These are phyloP conservation scores for Globisporangium echinulatum DNA, from an alignment of 352 stramenopile genomes.

Conservation along the genomic window DNA sequence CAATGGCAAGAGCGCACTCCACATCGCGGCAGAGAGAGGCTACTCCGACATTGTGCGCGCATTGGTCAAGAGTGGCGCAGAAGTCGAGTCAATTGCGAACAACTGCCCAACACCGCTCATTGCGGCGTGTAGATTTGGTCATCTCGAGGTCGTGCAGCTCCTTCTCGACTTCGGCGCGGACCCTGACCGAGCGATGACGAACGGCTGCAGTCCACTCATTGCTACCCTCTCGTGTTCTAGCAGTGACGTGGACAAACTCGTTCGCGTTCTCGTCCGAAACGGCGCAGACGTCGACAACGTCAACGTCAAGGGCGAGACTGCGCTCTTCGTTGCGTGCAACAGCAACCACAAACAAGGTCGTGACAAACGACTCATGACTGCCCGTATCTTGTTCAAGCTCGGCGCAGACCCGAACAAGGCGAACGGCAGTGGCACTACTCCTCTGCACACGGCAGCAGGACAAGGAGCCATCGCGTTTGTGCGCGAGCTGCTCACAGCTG, in stretches of 20 bases:
- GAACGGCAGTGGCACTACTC: not conserved
- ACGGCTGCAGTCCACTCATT: no score
- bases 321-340: not conserved
- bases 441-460: not conserved
- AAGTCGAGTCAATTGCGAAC: not conserved
- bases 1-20: not conserved
- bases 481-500: not conserved
- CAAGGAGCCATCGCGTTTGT: not conserved
- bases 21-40: not conserved
- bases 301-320: not conserved
- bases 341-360: not conserved
- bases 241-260: not conserved
- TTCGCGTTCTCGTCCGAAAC: not conserved
- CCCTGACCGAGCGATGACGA: not conserved
- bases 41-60: not conserved
- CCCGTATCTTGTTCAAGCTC: not conserved
- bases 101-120: no score
- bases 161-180: not conserved
- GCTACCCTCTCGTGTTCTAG: not conserved
- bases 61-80: not conserved
- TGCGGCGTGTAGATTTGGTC: no score
- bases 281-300: not conserved
- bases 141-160: not conserved
- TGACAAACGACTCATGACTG: not conserved
- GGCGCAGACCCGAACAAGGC: not conserved